phyloP scores from a whole-genome alignment of 2,329 filamentous ascomycete species.

The Elsinoe batatas region DNA sequence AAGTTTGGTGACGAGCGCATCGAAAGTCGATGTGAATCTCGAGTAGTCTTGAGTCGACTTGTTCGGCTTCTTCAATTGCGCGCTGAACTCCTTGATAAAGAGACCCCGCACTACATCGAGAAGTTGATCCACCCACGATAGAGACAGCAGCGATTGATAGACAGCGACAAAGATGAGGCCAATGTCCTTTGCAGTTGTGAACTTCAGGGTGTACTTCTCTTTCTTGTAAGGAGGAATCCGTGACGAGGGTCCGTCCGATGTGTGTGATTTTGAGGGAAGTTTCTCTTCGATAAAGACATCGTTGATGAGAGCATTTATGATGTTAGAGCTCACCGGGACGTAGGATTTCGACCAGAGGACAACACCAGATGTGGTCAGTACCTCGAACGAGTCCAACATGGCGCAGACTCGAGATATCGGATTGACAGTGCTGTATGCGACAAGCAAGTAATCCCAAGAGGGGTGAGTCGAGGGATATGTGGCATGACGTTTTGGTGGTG shows the following conservation, averaged over 20 bases:
- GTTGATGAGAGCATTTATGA: conserved; percentile 90
- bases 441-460: background rate
- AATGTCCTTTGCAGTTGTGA: conserved; percentile 84
- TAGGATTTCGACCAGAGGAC: conserved; percentile 93
- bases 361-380: conserved; percentile 88
- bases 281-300: conserved; percentile 98
- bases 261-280: conserved; percentile 47
- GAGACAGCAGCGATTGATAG: conserved; percentile 87
- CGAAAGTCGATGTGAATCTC: conserved; percentile 85
- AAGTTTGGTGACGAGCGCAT: conserved; percentile 80
- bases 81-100: conserved; percentile 81
- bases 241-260: conserved; percentile 50
- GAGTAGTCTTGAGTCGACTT: conserved; percentile 62
- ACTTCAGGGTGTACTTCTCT: conserved; percentile 91
- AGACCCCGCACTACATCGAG: conserved; percentile 90
- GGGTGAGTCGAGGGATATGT: background rate
- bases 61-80: conserved; percentile 72
- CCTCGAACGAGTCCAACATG: conserved; percentile 96
- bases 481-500: conserved; percentile 4
- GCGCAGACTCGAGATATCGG: conserved; percentile 15
- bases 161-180: conserved; percentile 95
- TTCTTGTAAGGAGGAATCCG: conserved; percentile 69
- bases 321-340: conserved; percentile 63
- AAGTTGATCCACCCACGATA: conserved; percentile 94
- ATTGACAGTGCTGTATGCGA: background rate